Conservation (phyloP, 208 protist genomes). For the Leishmania turanica region DNA sequence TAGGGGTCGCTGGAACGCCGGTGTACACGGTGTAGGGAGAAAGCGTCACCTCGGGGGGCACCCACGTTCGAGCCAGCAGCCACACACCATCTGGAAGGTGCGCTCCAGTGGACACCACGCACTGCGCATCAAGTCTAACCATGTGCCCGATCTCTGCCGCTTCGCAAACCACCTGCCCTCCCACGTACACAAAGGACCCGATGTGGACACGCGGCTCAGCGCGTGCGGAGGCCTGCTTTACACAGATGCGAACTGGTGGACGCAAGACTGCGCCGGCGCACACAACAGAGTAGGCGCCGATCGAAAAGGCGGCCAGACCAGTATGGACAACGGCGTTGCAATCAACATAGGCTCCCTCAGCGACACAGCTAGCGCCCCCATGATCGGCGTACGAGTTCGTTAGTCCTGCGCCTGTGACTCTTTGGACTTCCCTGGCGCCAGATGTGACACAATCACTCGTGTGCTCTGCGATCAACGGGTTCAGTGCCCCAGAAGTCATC, state of each 20-base stretch:
- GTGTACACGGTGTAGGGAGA: constrained; percentile 63
- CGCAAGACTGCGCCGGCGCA: constrained; percentile 42
- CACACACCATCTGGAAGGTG: constrained; percentile 66
- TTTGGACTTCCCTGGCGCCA: background rate
- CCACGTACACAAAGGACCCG: constrained; percentile 54
- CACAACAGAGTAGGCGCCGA: constrained; percentile 41
- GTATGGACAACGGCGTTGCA: constrained; percentile 34
- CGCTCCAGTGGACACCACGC: constrained; percentile 52
- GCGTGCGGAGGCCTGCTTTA: constrained; percentile 38
- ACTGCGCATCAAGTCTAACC: constrained; percentile 64
- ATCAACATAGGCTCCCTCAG: background rate
- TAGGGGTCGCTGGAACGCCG: constrained; percentile 46
- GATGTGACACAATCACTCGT: background rate
- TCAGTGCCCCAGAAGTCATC: constrained; percentile 36
- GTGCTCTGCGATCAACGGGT: background rate
- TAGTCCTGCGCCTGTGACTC: constrained; percentile 5
- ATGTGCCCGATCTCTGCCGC: constrained; percentile 50
- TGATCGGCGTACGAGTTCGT: constrained; percentile 17
- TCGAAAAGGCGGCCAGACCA: constrained; percentile 11
- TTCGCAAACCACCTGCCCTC: constrained; percentile 58
- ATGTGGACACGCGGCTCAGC: constrained; percentile 33
- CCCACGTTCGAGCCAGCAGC: constrained; percentile 49
- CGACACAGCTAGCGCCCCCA: background rate
- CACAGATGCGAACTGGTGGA: constrained; percentile 49
- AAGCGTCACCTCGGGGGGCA: constrained; percentile 53